A percentile compares a stretch with the other conserved stretches of the same genome.
phyloP scores from a whole-genome alignment of 2,329 filamentous ascomycete genomes.

The Colletotrichum musae region DNA sequence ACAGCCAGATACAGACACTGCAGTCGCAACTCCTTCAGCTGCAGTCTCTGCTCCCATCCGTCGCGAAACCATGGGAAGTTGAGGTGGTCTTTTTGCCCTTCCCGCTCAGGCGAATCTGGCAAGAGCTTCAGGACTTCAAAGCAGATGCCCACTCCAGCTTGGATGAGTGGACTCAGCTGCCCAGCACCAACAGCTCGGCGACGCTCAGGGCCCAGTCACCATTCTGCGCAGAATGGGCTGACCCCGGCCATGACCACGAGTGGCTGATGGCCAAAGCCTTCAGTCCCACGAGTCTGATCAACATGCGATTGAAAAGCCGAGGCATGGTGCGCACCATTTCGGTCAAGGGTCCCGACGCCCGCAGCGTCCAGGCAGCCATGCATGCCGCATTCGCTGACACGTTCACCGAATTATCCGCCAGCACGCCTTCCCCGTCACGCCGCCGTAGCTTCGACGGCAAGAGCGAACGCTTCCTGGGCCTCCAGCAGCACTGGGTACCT shows the following conservation, averaged over 20 bases:
- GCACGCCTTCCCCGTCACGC: slow-evolving; percentile 28
- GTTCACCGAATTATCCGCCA: slow-evolving; percentile 57
- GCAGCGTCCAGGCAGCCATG: slow-evolving; percentile 77
- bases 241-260: slow-evolving; percentile 63
- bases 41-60: slow-evolving; percentile 74
- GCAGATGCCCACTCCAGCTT: slow-evolving; percentile 49
- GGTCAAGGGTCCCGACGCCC: slow-evolving; percentile 74
- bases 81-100: slow-evolving; percentile 85
- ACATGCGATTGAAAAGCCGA: slow-evolving; percentile 80
- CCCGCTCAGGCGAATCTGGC: slow-evolving; percentile 70
- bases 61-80: slow-evolving; percentile 77
- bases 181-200: slow-evolving; percentile 61
- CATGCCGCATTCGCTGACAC: slow-evolving; percentile 73
- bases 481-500: slow-evolving; percentile 80
- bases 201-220: slow-evolving; percentile 64
- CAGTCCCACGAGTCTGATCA: slow-evolving; percentile 72
- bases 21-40: slow-evolving; percentile 68
- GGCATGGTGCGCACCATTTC: slow-evolving; percentile 77
- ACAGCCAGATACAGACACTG: slow-evolving; percentile 64
- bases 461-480: slow-evolving; percentile 67
- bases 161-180: slow-evolving; percentile 71
- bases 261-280: slow-evolving; percentile 81
- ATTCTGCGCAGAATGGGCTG: slow-evolving; percentile 62
- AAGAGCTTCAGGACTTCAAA: slow-evolving; percentile 64
- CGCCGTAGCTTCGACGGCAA: slow-evolving; percentile 49